Conservation (phyloP, 768 basidiomycete genomes). For the Coprinopsis sp. region DNA sequence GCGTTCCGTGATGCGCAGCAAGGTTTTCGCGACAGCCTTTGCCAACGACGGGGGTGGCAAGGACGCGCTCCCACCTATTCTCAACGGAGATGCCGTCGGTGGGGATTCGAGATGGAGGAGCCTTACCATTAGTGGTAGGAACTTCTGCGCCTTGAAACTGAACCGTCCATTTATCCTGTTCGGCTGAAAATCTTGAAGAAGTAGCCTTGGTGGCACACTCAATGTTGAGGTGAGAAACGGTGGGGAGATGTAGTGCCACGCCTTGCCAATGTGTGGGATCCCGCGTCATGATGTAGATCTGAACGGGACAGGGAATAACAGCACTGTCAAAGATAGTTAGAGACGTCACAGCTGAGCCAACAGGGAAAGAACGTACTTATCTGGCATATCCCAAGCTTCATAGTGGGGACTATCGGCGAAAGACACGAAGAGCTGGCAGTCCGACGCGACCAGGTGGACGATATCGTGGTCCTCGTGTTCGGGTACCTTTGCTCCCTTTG, state of each 20-base stretch:
- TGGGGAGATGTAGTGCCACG: constrained; percentile 28
- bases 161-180: background rate
- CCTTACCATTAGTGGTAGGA: background rate
- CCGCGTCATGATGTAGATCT: constrained; percentile 29
- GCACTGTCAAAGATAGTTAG: constrained; percentile 13
- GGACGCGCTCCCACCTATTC: constrained; percentile 27
- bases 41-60: constrained; percentile 17
- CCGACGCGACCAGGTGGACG: constrained; percentile 23
- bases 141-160: constrained; percentile 9
- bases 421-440: constrained; percentile 23
- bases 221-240: constrained; percentile 29
- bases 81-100: constrained; percentile 25
- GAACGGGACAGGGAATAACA: constrained; percentile 23
- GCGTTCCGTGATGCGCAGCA: background rate
- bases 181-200: constrained; percentile 13
- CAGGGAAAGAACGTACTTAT: constrained; percentile 21
- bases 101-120: background rate
- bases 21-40: constrained; percentile 3
- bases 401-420: constrained; percentile 28
- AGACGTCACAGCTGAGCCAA: constrained; percentile 3
- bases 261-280: constrained; percentile 23
- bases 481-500: background rate
- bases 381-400: constrained; percentile 32
- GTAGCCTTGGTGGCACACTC: constrained; percentile 16
- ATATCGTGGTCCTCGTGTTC: constrained; percentile 19